Conservation (phyloP, 805 yeast species). For the Candida parachauliodes region DNA sequence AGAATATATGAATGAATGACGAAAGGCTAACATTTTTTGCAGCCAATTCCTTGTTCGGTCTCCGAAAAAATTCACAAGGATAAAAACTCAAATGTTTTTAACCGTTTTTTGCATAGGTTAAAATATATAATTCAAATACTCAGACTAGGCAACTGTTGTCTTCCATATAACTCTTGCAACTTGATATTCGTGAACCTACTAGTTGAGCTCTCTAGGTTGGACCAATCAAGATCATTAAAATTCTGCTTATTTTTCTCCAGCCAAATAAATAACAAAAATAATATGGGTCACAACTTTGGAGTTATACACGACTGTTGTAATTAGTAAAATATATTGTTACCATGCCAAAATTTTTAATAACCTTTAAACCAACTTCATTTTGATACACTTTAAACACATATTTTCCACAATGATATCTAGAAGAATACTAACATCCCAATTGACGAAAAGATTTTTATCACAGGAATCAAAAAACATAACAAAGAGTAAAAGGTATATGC, state of each 20-base stretch:
- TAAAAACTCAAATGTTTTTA: no score
- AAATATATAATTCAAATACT: no score
- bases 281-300: neutral
- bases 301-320: neutral
- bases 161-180: no score
- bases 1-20: neutral
- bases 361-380: neutral
- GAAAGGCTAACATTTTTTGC: neutral
- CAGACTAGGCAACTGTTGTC: no score
- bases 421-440: conserved; percentile 2
- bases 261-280: conserved; percentile 1
- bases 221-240: conserved; percentile 1
- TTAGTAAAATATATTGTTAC: neutral
- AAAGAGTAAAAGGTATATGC: conserved; percentile 26
- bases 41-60: conserved; percentile 7
- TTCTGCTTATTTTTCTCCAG: conserved; percentile 6
- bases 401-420: conserved; percentile 3
- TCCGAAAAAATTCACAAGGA: no score
- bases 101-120: no score
- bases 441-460: conserved; percentile 8
- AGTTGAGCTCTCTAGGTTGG: neutral
- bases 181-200: no score
- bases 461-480: conserved; percentile 4
- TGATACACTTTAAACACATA: neutral
- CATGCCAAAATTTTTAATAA: no score